Evolutionary conservation across 192 early-diverging fungal genomes (phyloP).

Genomic region (Paraglomus brasilianum): DNA sequence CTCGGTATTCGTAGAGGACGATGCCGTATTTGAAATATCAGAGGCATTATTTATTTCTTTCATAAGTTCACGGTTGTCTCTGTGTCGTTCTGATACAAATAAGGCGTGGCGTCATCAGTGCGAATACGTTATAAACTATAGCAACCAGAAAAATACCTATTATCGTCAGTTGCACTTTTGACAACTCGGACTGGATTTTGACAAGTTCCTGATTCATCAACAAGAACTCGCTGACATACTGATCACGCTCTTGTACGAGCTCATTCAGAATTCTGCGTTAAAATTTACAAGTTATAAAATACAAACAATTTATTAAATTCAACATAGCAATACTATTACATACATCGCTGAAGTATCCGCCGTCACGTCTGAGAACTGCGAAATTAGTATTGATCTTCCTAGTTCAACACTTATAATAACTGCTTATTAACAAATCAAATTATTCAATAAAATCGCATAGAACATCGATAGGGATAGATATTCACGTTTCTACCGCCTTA

Average conservation of each 20-base stretch:
- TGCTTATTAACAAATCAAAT: too few species aligned
- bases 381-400: too few species aligned
- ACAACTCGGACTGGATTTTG: neutral
- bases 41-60: slow-evolving; percentile 13
- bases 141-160: neutral
- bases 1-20: too few species aligned
- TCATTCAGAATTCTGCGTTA: neutral
- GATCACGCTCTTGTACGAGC: slow-evolving; percentile 30
- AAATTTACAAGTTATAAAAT: slow-evolving; percentile 6
- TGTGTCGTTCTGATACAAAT: slow-evolving; percentile 11
- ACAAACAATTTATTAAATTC: too few species aligned
- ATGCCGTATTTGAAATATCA: neutral
- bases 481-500: too few species aligned
- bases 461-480: too few species aligned
- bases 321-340: too few species aligned
- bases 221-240: slow-evolving; percentile 26
- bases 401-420: too few species aligned
- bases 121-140: neutral
- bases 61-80: slow-evolving; percentile 33
- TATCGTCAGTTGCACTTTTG: neutral
- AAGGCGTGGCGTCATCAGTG: neutral
- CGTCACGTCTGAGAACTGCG: too few species aligned
- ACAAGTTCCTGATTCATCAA: slow-evolving; percentile 11
- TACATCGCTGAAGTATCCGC: too few species aligned
- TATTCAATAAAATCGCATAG: too few species aligned